Conservation (phyloP, 2,329 filamentous ascomycete species). For the Talaromyces rugulosus region DNA sequence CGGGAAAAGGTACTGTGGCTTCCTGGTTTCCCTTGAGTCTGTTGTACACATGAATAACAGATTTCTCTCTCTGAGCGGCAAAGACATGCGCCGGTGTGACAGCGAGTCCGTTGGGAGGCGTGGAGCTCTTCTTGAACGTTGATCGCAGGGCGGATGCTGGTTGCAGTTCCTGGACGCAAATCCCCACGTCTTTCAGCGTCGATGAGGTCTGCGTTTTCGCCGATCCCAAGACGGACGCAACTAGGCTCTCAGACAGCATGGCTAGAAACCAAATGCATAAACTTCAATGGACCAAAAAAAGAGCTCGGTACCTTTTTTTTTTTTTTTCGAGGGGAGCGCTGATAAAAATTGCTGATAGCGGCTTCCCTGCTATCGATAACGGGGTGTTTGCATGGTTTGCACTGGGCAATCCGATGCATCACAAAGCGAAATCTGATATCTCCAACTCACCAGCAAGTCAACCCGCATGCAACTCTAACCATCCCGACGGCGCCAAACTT, state of each 20-base stretch:
- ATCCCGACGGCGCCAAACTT: constrained; percentile 5
- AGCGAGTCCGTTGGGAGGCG: constrained; percentile 72
- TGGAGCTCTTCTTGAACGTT: constrained; percentile 88
- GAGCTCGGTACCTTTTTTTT: constrained; percentile 5
- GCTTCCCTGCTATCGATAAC: constrained; percentile 10
- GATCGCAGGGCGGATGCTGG: constrained; percentile 70
- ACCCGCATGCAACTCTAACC: not conserved
- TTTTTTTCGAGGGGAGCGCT: not conserved
- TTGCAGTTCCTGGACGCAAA: constrained; percentile 79
- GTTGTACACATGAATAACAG: constrained; percentile 88
- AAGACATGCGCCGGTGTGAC: constrained; percentile 81
- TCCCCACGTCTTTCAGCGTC: constrained; percentile 71
- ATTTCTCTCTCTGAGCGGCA: constrained; percentile 85
- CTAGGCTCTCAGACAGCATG: constrained; percentile 48
- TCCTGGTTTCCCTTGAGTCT: constrained; percentile 81
- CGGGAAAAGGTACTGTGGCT: constrained; percentile 79
- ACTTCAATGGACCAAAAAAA: not conserved
- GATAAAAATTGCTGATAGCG: constrained; percentile 10
- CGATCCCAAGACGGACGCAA: constrained; percentile 42
- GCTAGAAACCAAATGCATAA: constrained; percentile 13
- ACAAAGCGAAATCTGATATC: not conserved
- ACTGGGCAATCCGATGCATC: not conserved
- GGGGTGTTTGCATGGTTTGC: constrained; percentile 33
- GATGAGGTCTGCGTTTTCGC: constrained; percentile 42
- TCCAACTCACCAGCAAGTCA: not conserved